Percentiles rank a stretch among this genome's conserved stretches.
phyloP scores from a whole-genome alignment of 768 basidiomycete species.

The Suillus cothurnatus region DNA sequence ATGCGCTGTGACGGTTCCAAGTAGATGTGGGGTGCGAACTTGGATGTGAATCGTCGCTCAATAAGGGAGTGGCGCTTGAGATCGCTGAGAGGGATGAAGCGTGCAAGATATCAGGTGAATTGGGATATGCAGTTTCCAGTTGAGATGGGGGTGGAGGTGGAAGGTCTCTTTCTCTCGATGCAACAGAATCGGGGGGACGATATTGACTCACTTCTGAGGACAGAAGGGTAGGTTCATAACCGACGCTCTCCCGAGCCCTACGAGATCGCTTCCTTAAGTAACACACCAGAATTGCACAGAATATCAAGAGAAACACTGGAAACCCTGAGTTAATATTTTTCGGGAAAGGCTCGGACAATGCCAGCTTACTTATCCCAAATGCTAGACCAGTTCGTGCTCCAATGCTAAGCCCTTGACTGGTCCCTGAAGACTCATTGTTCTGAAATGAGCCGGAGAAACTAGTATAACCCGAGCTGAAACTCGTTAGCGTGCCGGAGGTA shows the following conservation, averaged over 20 bases:
- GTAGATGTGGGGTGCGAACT: constrained; percentile 7
- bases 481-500: neutral
- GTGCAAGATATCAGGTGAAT: constrained; percentile 2
- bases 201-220: constrained; percentile 15
- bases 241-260: constrained; percentile 2
- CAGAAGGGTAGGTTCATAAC: neutral
- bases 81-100: constrained; percentile 3
- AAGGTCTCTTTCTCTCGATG: neutral
- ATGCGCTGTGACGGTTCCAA: constrained; percentile 9
- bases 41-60: constrained; percentile 3
- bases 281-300: constrained; percentile 6
- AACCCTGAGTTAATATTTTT: neutral
- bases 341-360: neutral
- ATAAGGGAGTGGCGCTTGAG: constrained; percentile 3
- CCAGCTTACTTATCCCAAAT: constrained; percentile 25
- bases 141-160: constrained; percentile 5
- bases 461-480: constrained; percentile 2
- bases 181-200: constrained; percentile 3
- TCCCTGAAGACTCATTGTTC: constrained; percentile 6
- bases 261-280: constrained; percentile 14
- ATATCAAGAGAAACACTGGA: constrained; percentile 10
- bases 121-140: neutral
- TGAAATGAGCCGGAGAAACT: neutral
- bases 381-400: constrained; percentile 29
- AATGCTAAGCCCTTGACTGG: constrained; percentile 14